Conservation (phyloP, 129 eudicot genomes). For the Smallanthus sonchifolius region DNA sequence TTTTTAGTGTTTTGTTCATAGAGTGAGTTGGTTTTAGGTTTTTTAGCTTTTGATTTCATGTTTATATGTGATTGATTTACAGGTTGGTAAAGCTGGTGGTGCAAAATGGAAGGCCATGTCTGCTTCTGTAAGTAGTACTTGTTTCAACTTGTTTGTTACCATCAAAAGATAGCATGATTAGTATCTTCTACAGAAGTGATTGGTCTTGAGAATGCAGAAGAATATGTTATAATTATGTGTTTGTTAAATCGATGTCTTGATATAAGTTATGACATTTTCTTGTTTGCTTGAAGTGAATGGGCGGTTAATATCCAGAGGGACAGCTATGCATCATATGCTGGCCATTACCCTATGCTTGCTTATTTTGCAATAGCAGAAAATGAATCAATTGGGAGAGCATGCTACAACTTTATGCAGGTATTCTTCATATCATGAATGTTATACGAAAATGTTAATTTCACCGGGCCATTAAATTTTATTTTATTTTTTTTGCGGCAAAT, state of each 20-base stretch:
- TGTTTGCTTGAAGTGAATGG: slow-evolving; percentile 70
- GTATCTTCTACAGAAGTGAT: not conserved
- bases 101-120: slow-evolving; percentile 65
- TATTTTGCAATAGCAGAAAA: slow-evolving; percentile 93
- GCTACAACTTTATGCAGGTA: slow-evolving; percentile 99
- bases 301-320: slow-evolving; percentile 91
- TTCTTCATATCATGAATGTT: not conserved
- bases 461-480: not conserved
- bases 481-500: slow-evolving; percentile 76
- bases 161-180: not conserved
- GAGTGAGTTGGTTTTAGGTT: too few relatives aligned
- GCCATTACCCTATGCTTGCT: slow-evolving; percentile 85
- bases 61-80: slow-evolving; percentile 9
- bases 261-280: not conserved
- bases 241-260: not conserved
- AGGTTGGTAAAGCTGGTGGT: slow-evolving; percentile 95
- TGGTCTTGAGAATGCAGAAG: not conserved
- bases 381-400: slow-evolving; percentile 94
- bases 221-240: not conserved
- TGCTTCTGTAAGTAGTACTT: slow-evolving; percentile 38
- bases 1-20: too few relatives aligned
- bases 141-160: not conserved
- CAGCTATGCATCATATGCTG: slow-evolving; percentile 90
- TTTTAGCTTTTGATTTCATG: too few relatives aligned
- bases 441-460: not conserved